phyloP scores from a whole-genome alignment of 345 rosid genomes.

The Adansonia digitata region DNA sequence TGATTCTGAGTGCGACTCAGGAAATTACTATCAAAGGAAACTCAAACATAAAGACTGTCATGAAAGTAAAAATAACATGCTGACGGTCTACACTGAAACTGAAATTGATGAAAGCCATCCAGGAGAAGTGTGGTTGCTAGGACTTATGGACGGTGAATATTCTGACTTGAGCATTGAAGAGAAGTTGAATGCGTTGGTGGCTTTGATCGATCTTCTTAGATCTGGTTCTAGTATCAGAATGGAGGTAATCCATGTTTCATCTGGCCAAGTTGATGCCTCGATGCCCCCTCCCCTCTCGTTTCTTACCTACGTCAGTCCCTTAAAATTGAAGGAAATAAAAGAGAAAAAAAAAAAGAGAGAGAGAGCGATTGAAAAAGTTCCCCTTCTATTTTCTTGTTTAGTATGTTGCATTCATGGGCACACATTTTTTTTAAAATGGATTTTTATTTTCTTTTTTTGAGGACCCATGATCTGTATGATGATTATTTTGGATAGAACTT shows the following conservation, averaged over 20 bases:
- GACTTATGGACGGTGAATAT: constrained; percentile 95
- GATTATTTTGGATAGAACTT: background rate
- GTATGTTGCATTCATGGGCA: background rate
- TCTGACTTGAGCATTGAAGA: constrained; percentile 79
- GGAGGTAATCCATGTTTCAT: constrained; percentile 52
- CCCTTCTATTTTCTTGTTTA: background rate
- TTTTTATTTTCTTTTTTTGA: background rate
- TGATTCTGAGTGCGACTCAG: constrained; percentile 56
- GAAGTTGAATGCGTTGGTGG: constrained; percentile 76
- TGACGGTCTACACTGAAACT: constrained; percentile 48
- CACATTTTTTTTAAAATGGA: background rate
- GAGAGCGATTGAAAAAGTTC: background rate
- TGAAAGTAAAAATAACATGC: constrained; percentile 39
- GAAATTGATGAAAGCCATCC: constrained; percentile 97
- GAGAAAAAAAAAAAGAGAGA: background rate
- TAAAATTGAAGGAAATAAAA: background rate
- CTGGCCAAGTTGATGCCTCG: background rate
- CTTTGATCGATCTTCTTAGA: constrained; percentile 73
- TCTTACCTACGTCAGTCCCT: background rate
- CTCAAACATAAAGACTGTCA: constrained; percentile 19
- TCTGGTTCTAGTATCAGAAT: constrained; percentile 69
- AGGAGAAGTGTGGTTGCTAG: constrained; percentile 91
- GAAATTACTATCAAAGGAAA: constrained; percentile 33
- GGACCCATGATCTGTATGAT: background rate
- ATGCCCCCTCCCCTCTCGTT: background rate